Conservation (phyloP, 345 rosid genomes). For the sweet orange (Citrus sinensis) region DNA sequence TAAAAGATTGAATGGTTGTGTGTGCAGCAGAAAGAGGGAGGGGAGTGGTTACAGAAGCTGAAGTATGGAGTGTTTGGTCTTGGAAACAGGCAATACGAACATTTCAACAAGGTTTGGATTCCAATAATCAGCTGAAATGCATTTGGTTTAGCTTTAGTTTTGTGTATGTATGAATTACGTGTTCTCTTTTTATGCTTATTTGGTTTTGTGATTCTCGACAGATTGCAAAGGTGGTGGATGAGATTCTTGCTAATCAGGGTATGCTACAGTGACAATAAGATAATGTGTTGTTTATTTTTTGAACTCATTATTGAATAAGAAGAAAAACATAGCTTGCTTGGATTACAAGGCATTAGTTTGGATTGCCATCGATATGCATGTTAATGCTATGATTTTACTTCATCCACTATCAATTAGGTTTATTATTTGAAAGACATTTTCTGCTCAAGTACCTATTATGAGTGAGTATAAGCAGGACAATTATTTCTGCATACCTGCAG, state of each 20-base stretch:
- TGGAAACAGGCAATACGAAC: slow-evolving; percentile 95
- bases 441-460: background rate
- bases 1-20: slow-evolving; percentile 8
- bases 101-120: slow-evolving; percentile 76
- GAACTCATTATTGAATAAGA: background rate
- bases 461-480: background rate
- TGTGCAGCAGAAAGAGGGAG: slow-evolving; percentile 67
- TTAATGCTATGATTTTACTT: background rate
- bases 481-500: background rate
- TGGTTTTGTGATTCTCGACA: slow-evolving; percentile 22
- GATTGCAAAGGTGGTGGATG: slow-evolving; percentile 87
- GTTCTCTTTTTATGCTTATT: background rate
- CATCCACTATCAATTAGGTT: background rate
- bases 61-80: slow-evolving; percentile 90
- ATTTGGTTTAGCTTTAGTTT: background rate
- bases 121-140: background rate
- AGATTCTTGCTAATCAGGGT: slow-evolving; percentile 73
- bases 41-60: slow-evolving; percentile 65
- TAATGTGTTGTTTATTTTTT: background rate
- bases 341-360: background rate
- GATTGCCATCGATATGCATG: background rate
- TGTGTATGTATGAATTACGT: background rate
- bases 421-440: background rate
- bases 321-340: background rate
- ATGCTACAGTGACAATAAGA: slow-evolving; percentile 14